phyloP scores from a whole-genome alignment of 306 rosid genomes.

The Rosa persica region DNA sequence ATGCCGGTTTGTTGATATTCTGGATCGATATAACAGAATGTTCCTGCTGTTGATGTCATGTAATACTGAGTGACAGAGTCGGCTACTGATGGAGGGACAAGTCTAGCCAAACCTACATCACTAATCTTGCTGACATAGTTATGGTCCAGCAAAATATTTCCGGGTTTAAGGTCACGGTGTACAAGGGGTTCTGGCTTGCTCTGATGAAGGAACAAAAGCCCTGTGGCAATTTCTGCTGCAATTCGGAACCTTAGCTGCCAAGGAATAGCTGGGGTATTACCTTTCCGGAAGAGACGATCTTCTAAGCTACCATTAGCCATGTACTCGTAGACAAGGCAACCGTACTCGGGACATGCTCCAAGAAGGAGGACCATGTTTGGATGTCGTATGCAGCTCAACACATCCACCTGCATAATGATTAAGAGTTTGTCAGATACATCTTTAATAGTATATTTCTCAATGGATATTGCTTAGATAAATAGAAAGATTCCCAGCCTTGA shows the following conservation, averaged over 20 bases:
- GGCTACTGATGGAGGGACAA: conserved; percentile 80
- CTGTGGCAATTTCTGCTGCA: conserved; percentile 83
- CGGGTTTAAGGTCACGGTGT: conserved; percentile 89
- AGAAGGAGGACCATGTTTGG: conserved; percentile 95
- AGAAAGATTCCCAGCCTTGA: neutral
- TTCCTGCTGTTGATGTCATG: conserved; percentile 89
- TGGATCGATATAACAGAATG: conserved; percentile 90
- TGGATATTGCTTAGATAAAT: neutral
- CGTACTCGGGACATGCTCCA: conserved; percentile 83
- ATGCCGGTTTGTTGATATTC: conserved; percentile 89
- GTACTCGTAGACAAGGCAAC: conserved; percentile 83
- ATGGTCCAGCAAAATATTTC: conserved; percentile 78
- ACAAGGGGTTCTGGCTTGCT: conserved; percentile 89
- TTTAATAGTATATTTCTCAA: neutral
- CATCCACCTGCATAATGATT: conserved; percentile 55
- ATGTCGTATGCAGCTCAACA: conserved; percentile 75
- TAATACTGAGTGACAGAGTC: conserved; percentile 68
- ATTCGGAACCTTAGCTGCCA: conserved; percentile 83
- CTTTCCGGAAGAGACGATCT: conserved; percentile 65
- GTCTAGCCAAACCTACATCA: conserved; percentile 89
- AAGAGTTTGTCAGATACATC: neutral
- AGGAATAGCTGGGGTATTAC: conserved; percentile 47
- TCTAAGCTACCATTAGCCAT: conserved; percentile 92
- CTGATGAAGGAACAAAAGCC: conserved; percentile 78
- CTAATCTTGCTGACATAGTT: conserved; percentile 89